Evolutionary conservation across 148 eudicot species (phyloP).

Genomic region (Chenopodium suecicum): DNA sequence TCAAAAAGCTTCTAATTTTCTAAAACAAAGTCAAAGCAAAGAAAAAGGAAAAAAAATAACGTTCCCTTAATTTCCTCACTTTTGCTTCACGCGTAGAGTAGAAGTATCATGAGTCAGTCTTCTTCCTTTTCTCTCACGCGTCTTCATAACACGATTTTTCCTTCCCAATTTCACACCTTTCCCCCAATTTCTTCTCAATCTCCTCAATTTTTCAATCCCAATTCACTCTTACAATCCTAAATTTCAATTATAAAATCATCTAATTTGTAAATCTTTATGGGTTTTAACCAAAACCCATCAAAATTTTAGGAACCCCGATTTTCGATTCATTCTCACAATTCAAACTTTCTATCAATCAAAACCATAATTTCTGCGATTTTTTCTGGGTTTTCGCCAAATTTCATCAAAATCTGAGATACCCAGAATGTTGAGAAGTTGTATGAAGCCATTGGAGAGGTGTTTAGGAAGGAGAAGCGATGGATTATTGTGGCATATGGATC

Average conservation of each 20-base stretch:
- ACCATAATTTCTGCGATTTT: background rate
- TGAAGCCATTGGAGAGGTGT: constrained; percentile 46
- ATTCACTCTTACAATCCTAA: background rate
- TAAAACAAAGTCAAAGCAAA: constrained; percentile 4
- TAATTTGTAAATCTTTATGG: background rate
- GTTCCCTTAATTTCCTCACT: background rate
- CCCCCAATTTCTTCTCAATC: background rate
- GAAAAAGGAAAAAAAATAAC: background rate
- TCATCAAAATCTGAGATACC: background rate
- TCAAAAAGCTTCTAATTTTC: no score
- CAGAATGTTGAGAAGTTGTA: constrained; percentile 52
- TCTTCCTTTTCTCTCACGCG: constrained; percentile 24
- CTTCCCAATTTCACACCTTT: background rate
- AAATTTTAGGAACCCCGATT: constrained; percentile 1
- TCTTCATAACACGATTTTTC: constrained; percentile 14
- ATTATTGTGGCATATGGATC: constrained; percentile 69
- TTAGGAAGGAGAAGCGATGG: constrained; percentile 53
- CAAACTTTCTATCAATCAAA: background rate
- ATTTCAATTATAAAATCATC: background rate
- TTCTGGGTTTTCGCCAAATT: background rate
- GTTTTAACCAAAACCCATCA: background rate
- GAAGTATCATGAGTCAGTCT: background rate
- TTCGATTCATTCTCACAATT: background rate
- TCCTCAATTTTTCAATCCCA: background rate
- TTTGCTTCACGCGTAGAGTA: constrained; percentile 8